Conservation (phyloP, 2,329 filamentous ascomycete genomes). For the Chrysoporthe deuterocubensis region DNA sequence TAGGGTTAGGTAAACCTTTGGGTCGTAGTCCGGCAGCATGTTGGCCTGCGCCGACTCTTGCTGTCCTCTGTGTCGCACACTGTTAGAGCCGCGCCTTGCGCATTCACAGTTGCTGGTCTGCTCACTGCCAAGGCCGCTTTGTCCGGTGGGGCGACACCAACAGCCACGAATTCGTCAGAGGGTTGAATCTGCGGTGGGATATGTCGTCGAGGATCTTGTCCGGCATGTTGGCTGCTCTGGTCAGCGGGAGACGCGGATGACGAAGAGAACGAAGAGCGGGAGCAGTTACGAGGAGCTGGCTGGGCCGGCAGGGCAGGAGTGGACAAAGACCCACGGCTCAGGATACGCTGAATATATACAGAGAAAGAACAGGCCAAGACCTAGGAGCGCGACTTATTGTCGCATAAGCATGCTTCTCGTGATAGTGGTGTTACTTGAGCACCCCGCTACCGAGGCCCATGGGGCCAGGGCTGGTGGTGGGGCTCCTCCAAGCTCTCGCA, state of each 20-base stretch:
- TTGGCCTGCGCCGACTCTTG: slow-evolving; percentile 74
- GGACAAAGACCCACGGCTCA: not conserved
- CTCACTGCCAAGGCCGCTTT: slow-evolving; percentile 97
- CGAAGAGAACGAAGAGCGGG: not conserved
- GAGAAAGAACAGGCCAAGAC: not conserved
- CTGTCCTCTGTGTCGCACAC: slow-evolving; percentile 62
- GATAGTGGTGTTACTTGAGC: slow-evolving; percentile 2
- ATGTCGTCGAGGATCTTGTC: slow-evolving; percentile 89
- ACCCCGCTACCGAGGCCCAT: not conserved
- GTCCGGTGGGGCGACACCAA: slow-evolving; percentile 95
- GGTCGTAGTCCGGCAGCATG: slow-evolving; percentile 79
- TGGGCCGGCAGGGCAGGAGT: not conserved
- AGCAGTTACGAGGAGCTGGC: not conserved
- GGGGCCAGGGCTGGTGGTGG: slow-evolving; percentile 1
- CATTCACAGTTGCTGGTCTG: slow-evolving; percentile 28
- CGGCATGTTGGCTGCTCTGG: slow-evolving; percentile 56
- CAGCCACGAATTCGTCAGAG: slow-evolving; percentile 86
- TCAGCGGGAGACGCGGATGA: not conserved
- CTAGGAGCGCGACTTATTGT: not conserved
- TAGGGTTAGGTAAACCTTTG: slow-evolving; percentile 52
- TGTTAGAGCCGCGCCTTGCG: slow-evolving; percentile 7
- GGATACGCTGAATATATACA: not conserved
- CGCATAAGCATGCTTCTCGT: not conserved
- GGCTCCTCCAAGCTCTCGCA: not conserved
- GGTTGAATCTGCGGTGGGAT: slow-evolving; percentile 92